These are phyloP conservation scores for Trametes cingulata DNA, from an alignment of 768 basidiomycete genomes.

Conservation along the genomic window DNA sequence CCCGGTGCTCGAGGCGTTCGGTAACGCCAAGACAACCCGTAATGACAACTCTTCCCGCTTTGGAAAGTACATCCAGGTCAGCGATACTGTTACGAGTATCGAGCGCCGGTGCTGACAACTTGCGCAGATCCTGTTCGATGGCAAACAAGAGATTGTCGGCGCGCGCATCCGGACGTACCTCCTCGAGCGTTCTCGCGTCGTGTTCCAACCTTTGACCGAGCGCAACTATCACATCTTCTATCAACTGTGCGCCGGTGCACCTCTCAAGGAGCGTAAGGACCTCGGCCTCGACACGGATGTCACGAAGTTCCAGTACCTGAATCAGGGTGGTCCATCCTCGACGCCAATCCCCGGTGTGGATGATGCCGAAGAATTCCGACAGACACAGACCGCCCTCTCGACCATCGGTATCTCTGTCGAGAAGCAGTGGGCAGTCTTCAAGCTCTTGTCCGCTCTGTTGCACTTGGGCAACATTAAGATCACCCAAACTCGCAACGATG, in stretches of 20 bases:
- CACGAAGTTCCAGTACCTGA: constrained; percentile 87
- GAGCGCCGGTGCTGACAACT: constrained; percentile 8
- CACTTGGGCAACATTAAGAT: constrained; percentile 99
- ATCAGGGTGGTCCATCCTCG: constrained; percentile 87
- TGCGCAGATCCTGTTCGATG: constrained; percentile 90
- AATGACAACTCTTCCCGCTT: constrained; percentile 99
- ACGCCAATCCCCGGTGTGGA: constrained; percentile 91
- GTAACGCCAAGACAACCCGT: constrained; percentile 98
- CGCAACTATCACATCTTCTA: constrained; percentile 99
- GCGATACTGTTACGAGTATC: constrained; percentile 26
- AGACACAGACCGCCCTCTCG: constrained; percentile 91
- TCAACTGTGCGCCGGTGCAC: constrained; percentile 96
- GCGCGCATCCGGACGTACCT: constrained; percentile 99
- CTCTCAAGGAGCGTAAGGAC: constrained; percentile 92
- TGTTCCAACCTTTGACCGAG: constrained; percentile 95
- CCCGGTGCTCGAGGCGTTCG: constrained; percentile 97
- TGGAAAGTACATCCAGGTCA: constrained; percentile 98
- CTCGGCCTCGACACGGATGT: constrained; percentile 86
- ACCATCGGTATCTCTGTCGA: constrained; percentile 98
- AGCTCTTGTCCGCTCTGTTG: constrained; percentile 86
- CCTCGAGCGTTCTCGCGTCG: constrained; percentile 94
- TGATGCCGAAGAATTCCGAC: constrained; percentile 92
- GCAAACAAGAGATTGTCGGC: constrained; percentile 94
- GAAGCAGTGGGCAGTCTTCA: constrained; percentile 98
- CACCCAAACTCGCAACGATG: constrained; percentile 76